Evolutionary conservation across 2,329 filamentous ascomycete genomes (phyloP), one percentile per base, ranked within the genome.

Genomic region (Dichotomopilus funicola): DNA sequence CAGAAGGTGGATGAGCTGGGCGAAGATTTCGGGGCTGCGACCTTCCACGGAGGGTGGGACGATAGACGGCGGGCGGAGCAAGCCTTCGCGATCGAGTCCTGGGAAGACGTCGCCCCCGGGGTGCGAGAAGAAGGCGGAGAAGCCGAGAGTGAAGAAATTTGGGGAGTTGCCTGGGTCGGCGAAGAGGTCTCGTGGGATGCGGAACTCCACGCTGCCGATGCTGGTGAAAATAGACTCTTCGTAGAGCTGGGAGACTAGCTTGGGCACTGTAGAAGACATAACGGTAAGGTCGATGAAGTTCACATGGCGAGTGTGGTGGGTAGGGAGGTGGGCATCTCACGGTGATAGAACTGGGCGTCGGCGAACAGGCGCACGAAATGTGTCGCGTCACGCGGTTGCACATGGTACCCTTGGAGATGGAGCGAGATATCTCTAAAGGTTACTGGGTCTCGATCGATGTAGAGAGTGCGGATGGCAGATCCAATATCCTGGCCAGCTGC

Each of bases 351-450:
- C 67, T 96, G 92, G 1, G 92, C 90, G 71, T 97, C 92, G 19
- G 91, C 90, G 71, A 95, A 96, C 35, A 97, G 76, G 56, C 88
- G 90, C 64, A 96, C 91, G 70, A 92, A 96, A 71, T 96, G 89
- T 53, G 84, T 82, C 50, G 88, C 88, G 72, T 96, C 87, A 59
- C 82, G 81, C 2, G 92, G 91, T 54, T 80, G 78, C 58, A 96
- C 81, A 73, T 95, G 87, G 70, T 97, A 97, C 46, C 92, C 89
- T 74, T 96, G 91, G 27, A 97, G 77, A 75, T 97, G 91, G 54
- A 91, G 78, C 40, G 88, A 87, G 61, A 97, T 96, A 67, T 96
- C 90, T 65, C 79, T 81, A 70, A 97, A 97, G 0, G 91, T 96
- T 11, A 78, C 78, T 0, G 92, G 91, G 71, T 97, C 92, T 59